phyloP scores from a whole-genome alignment of 352 stramenopile species.

The Albugo candida region DNA sequence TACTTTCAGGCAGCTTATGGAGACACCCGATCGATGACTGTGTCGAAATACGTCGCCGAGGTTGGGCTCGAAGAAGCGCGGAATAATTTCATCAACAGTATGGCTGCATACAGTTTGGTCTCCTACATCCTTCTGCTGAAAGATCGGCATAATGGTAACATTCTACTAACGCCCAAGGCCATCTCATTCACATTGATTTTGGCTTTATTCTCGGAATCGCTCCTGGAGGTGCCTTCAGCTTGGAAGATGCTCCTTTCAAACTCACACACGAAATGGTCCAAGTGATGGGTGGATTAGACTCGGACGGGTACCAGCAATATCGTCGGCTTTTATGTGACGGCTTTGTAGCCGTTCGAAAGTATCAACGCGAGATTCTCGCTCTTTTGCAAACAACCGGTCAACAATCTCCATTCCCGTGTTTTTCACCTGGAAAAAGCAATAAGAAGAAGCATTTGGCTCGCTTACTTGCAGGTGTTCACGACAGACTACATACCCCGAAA shows the following conservation, averaged over 20 bases:
- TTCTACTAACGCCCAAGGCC: conserved; percentile 85
- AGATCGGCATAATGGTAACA: conserved; percentile 93
- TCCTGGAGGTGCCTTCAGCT: conserved; percentile 82
- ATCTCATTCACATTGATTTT: conserved; percentile 95
- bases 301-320: conserved; percentile 61
- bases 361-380: conserved; percentile 73
- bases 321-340: conserved; percentile 75
- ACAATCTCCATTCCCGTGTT: conserved; percentile 81
- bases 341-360: conserved; percentile 78
- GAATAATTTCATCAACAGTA: conserved; percentile 74
- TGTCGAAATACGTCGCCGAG: too few species aligned
- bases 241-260: conserved; percentile 92
- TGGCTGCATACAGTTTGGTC: conserved; percentile 86
- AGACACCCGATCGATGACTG: conserved; percentile 13
- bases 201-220: conserved; percentile 90
- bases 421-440: conserved; percentile 20
- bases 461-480: conserved; percentile 18
- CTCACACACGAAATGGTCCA: conserved; percentile 88
- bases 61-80: conserved; percentile 69
- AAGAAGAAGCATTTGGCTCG: conserved; percentile 13
- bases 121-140: conserved; percentile 90
- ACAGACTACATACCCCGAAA: conserved; percentile 5
- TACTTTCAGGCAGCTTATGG: conserved; percentile 51
- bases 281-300: conserved; percentile 71
- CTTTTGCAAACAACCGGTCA: conserved; percentile 80